Evolutionary conservation across 495 filamentous ascomycete species (phyloP).

Genomic region (Neurospora sp.): DNA sequence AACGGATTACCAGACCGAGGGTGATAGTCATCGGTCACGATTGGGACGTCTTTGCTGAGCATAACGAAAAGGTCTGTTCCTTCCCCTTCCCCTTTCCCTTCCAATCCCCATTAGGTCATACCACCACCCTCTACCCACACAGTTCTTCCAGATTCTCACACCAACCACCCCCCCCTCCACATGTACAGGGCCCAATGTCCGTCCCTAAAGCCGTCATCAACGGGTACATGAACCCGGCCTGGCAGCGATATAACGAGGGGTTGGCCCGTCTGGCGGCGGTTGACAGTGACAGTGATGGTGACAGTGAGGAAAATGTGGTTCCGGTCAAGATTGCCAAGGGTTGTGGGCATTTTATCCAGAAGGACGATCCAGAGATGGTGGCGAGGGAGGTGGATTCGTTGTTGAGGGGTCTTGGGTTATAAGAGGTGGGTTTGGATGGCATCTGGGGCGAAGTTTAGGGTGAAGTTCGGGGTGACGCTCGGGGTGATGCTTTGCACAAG

Average conservation of each 20-base stretch:
- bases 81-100: constrained; percentile 2
- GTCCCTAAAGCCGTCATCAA: constrained; percentile 36
- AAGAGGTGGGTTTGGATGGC: neutral
- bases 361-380: constrained; percentile 49
- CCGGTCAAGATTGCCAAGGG: constrained; percentile 42
- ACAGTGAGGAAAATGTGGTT: constrained; percentile 22
- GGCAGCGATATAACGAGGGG: constrained; percentile 48
- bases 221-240: constrained; percentile 43
- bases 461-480: too few species aligned
- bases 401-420: constrained; percentile 9
- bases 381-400: constrained; percentile 35
- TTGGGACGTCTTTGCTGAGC: constrained; percentile 44
- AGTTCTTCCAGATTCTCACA: neutral
- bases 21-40: constrained; percentile 54
- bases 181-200: constrained; percentile 18
- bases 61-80: constrained; percentile 29
- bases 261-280: constrained; percentile 27
- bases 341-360: constrained; percentile 55
- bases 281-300: neutral
- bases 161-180: neutral
- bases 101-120: too few species aligned
- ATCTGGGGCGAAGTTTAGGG: neutral
- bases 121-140: neutral
- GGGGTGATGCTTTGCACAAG: too few species aligned
- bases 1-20: constrained; percentile 17